Evolutionary conservation across 305 asterid genomes (phyloP).

Genomic region (Fraxinus velutina): DNA sequence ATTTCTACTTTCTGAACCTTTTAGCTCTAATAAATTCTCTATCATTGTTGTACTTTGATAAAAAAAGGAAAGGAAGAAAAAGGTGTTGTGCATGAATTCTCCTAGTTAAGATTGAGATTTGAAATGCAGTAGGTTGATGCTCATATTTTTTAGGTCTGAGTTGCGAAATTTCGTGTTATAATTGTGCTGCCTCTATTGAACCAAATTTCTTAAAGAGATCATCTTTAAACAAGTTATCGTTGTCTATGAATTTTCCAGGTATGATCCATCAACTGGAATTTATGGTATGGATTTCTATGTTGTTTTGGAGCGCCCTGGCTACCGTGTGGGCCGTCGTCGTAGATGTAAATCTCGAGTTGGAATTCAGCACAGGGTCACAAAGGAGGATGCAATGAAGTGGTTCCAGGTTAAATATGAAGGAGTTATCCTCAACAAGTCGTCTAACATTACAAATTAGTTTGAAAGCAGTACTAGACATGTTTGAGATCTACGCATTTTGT

Average conservation of each 20-base stretch:
- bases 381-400: conserved; percentile 2
- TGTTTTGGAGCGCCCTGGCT: background rate
- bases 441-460: background rate
- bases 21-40: background rate
- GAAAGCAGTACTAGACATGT: background rate
- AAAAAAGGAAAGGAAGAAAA: background rate
- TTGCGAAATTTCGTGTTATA: background rate
- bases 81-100: background rate
- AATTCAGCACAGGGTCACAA: background rate
- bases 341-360: background rate
- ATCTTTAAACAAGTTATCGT: background rate
- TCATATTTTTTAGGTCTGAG: background rate
- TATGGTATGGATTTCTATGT: background rate
- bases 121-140: background rate
- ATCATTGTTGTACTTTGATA: background rate
- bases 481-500: background rate
- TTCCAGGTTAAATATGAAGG: background rate
- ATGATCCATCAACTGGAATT: conserved; percentile 1
- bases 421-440: background rate
- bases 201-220: background rate
- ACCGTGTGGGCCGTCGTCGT: background rate
- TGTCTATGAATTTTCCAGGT: background rate
- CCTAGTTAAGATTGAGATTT: background rate
- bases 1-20: background rate
- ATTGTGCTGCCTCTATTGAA: background rate